These are phyloP conservation scores for Sclerotinia nivalis DNA, from an alignment of 2,329 filamentous ascomycete species.

Conservation along the genomic window DNA sequence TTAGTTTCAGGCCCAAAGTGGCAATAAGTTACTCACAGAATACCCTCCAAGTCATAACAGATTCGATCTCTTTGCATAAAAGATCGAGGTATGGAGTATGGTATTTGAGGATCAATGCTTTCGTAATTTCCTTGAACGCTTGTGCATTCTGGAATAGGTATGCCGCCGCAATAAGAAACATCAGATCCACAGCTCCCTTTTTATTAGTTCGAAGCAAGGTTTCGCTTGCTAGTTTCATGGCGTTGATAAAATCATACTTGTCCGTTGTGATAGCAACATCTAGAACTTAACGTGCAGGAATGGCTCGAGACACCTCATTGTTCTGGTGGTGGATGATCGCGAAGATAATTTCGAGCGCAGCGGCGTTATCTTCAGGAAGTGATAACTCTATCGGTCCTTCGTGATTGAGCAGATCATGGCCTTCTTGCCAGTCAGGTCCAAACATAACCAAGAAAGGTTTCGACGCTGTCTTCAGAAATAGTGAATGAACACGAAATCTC, in stretches of 20 bases:
- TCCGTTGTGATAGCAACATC: conserved; percentile 26
- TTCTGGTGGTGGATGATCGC: conserved; percentile 27
- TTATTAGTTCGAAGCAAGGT: conserved; percentile 21
- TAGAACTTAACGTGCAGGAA: conserved; percentile 25
- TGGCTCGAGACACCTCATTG: conserved; percentile 19
- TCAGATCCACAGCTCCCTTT: conserved; percentile 7
- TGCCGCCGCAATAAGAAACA: conserved; percentile 25
- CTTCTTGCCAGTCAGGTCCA: conserved; percentile 25
- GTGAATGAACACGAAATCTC: conserved; percentile 26
- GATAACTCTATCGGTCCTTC: conserved; percentile 23
- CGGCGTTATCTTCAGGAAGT: conserved; percentile 28
- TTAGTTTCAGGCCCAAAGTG: conserved; percentile 19
- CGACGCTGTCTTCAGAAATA: conserved; percentile 28
- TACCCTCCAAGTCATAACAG: conserved; percentile 24
- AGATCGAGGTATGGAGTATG: conserved; percentile 20
- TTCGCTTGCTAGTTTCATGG: conserved; percentile 24
- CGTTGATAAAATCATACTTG: conserved; percentile 28
- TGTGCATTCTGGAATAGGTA: conserved; percentile 27
- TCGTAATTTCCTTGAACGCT: conserved; percentile 26
- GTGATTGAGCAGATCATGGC: conserved; percentile 16
- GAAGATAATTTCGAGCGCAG: conserved; percentile 26
- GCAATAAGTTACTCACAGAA: conserved; percentile 17
- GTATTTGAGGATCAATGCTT: conserved; percentile 24
- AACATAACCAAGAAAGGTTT: conserved; percentile 29
- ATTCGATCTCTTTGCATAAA: conserved; percentile 25